These are phyloP conservation scores for Mycena kentingensis DNA, from an alignment of 768 basidiomycete genomes.

Conservation along the genomic window DNA sequence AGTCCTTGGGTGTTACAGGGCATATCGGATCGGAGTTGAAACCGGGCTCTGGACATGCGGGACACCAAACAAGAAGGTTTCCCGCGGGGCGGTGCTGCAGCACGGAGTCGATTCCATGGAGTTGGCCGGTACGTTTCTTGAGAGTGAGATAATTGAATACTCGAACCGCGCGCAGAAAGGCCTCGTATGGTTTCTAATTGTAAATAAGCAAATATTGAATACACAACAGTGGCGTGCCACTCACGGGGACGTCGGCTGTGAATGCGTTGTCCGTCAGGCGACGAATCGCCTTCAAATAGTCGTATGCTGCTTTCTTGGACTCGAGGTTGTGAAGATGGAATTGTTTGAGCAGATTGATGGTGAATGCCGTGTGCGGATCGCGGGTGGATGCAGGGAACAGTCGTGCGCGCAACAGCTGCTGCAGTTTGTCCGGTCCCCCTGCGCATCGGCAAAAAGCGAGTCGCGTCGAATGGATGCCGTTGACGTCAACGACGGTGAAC, in stretches of 20 bases:
- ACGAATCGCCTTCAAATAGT: slow-evolving; percentile 5
- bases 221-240: neutral
- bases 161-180: neutral
- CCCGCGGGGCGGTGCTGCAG: slow-evolving; percentile 5
- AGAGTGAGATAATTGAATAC: slow-evolving; percentile 1
- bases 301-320: slow-evolving; percentile 9
- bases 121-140: slow-evolving; percentile 1
- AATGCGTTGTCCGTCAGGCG: slow-evolving; percentile 9
- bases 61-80: slow-evolving; percentile 6
- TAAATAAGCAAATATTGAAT: neutral
- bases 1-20: neutral
- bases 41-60: slow-evolving; percentile 8
- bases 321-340: slow-evolving; percentile 9
- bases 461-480: slow-evolving; percentile 4
- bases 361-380: slow-evolving; percentile 4
- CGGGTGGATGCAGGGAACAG: slow-evolving; percentile 7
- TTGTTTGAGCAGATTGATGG: slow-evolving; percentile 1
- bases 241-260: slow-evolving; percentile 7
- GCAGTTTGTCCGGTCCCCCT: neutral
- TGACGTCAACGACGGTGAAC: slow-evolving; percentile 7
- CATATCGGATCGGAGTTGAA: slow-evolving; percentile 4
- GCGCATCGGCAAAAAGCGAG: slow-evolving; percentile 6
- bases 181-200: slow-evolving; percentile 2
- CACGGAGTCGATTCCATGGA: slow-evolving; percentile 5
- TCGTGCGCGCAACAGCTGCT: neutral